A percentile compares a stretch with the other conserved stretches of the same genome.
Conservation (phyloP, 2,329 filamentous ascomycete genomes). For the Fusarium bulbicola region DNA sequence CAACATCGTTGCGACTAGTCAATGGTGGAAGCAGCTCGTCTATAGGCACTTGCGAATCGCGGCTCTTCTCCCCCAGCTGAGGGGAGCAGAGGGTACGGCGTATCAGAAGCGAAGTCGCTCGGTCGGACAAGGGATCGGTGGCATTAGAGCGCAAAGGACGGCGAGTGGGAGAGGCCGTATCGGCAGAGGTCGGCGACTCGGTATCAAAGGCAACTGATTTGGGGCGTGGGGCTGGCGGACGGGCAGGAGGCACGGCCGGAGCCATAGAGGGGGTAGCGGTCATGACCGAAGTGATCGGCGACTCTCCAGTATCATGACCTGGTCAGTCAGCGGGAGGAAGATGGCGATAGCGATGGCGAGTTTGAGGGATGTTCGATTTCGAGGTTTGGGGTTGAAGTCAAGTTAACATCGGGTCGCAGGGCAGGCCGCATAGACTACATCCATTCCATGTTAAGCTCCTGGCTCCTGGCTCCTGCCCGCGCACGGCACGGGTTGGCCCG, state of each 20-base stretch:
- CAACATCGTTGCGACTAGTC: conserved; percentile 93
- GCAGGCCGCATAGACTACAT: conserved; percentile 23
- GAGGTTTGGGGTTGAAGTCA: conserved; percentile 25
- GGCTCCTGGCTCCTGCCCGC: conserved; percentile 2
- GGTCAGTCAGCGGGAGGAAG: background rate
- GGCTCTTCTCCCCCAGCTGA: conserved; percentile 66
- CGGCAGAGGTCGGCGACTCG: conserved; percentile 38
- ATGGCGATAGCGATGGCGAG: background rate
- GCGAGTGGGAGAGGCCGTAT: conserved; percentile 38
- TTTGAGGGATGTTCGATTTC: background rate
- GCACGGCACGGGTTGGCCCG: conserved; percentile 38
- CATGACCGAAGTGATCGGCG: conserved; percentile 41
- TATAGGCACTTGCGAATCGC: conserved; percentile 63
- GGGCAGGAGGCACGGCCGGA: conserved; percentile 34
- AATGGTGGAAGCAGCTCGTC: conserved; percentile 87
- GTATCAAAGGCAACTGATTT: conserved; percentile 36
- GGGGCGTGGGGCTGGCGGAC: conserved; percentile 36
- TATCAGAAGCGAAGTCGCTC: conserved; percentile 81
- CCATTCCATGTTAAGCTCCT: conserved; percentile 28
- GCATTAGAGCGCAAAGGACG: conserved; percentile 47
- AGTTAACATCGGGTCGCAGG: conserved; percentile 36
- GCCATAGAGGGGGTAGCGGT: conserved; percentile 34
- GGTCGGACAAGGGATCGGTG: conserved; percentile 73
- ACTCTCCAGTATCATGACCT: conserved; percentile 42
- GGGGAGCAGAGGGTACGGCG: conserved; percentile 86